A percentile compares a stretch with the other conserved stretches of the same genome.
Evolutionary conservation across 352 stramenopile genomes (phyloP).

Genomic region (Pythium phragmitis): DNA sequence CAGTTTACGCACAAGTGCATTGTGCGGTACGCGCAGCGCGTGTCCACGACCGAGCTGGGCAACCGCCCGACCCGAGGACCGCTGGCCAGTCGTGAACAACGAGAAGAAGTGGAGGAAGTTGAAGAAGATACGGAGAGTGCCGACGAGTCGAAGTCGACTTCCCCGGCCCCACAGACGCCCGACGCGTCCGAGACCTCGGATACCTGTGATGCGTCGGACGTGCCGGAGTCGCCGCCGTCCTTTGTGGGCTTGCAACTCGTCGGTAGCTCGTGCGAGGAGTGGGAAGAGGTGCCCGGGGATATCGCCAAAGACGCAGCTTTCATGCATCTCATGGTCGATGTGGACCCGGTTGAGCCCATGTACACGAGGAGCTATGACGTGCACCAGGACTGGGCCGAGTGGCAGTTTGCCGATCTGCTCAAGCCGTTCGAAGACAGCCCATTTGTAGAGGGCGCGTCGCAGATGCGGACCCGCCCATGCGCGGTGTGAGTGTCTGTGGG

Average conservation of each 20-base stretch:
- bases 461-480: constrained; percentile 14
- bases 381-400: constrained; percentile 20
- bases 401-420: constrained; percentile 18
- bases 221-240: background rate
- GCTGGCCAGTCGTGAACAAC: background rate
- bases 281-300: constrained; percentile 21
- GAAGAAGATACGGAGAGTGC: background rate
- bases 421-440: constrained; percentile 17
- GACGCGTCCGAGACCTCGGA: constrained; percentile 3
- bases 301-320: constrained; percentile 21
- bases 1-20: constrained; percentile 26
- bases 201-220: background rate
- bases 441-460: constrained; percentile 11
- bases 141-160: no score
- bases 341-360: constrained; percentile 15
- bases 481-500: background rate
- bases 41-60: background rate
- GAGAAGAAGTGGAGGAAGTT: constrained; percentile 2
- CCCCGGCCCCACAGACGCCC: no score
- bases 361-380: constrained; percentile 7
- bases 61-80: no score
- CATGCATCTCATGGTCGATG: constrained; percentile 26
- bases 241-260: constrained; percentile 5
- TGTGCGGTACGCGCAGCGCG: constrained; percentile 16
- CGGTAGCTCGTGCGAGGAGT: constrained; percentile 8